Conservation (phyloP, 2,329 filamentous ascomycete genomes). For the Paraphoma chrysanthemicola region DNA sequence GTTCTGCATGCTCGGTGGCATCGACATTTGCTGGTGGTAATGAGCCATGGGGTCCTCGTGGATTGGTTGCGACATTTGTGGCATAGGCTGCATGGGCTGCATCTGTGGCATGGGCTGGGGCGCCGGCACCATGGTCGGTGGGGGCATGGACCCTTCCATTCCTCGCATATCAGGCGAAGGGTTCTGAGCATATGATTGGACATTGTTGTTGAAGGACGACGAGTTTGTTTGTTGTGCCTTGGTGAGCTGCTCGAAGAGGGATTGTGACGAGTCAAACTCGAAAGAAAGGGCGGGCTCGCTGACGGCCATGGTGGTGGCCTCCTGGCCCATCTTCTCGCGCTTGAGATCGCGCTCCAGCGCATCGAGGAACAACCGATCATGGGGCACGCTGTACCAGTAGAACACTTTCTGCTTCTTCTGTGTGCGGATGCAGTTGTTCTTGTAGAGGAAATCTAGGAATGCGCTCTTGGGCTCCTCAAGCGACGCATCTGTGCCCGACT, state of each 20-base stretch:
- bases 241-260: constrained; percentile 98
- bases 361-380: constrained; percentile 96
- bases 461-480: constrained; percentile 98
- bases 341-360: constrained; percentile 96
- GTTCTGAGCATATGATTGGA: constrained; percentile 73
- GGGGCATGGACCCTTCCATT: constrained; percentile 87
- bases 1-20: constrained; percentile 75
- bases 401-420: constrained; percentile 99
- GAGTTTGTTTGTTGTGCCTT: constrained; percentile 99
- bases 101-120: constrained; percentile 30
- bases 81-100: constrained; percentile 52
- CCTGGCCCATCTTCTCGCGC: constrained; percentile 99
- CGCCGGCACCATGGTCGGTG: constrained; percentile 77
- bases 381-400: constrained; percentile 99
- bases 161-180: constrained; percentile 88
- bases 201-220: constrained; percentile 84
- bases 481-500: constrained; percentile 96
- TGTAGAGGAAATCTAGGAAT: constrained; percentile 98
- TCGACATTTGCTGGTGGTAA: constrained; percentile 75
- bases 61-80: constrained; percentile 56
- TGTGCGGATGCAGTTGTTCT: constrained; percentile 99
- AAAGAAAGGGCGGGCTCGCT: constrained; percentile 97
- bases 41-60: constrained; percentile 73
- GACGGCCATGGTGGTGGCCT: constrained; percentile 94
- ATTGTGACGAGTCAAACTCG: constrained; percentile 99